These are phyloP conservation scores for Pseudohalonectria lignicola DNA, from an alignment of 2,329 filamentous ascomycete genomes.

Conservation along the genomic window DNA sequence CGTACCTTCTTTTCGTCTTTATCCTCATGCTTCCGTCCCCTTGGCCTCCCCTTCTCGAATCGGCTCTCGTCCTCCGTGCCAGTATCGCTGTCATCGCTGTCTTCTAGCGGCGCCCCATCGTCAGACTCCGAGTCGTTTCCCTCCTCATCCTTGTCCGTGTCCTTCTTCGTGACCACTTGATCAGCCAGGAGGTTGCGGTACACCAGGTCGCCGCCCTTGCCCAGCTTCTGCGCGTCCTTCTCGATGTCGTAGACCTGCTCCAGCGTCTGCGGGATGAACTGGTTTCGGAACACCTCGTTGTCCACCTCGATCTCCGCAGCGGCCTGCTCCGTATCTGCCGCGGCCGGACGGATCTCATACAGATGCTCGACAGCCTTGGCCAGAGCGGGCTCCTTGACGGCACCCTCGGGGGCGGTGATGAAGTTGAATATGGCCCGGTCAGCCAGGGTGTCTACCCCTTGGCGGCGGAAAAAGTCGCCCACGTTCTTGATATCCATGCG, in stretches of 20 bases:
- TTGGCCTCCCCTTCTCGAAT: conserved; percentile 57
- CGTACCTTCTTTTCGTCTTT: conserved; percentile 75
- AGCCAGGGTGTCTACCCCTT: conserved; percentile 70
- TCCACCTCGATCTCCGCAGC: conserved; percentile 59
- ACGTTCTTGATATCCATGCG: conserved; percentile 99
- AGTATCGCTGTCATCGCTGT: conserved; percentile 29
- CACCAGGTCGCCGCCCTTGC: conserved; percentile 64
- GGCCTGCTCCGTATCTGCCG: conserved; percentile 18
- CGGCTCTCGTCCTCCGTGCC: conserved; percentile 37
- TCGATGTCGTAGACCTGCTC: conserved; percentile 96
- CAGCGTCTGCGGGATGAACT: conserved; percentile 92
- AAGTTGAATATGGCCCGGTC: conserved; percentile 80
- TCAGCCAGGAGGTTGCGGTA: conserved; percentile 78
- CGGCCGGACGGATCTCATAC: conserved; percentile 43
- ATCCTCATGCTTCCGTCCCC: conserved; percentile 80
- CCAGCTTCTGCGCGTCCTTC: conserved; percentile 71
- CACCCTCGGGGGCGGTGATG: conserved; percentile 53
- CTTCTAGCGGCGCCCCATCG: conserved; percentile 30
- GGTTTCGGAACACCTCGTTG: conserved; percentile 86
- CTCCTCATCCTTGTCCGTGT: conserved; percentile 17
- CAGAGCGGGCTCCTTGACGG: conserved; percentile 48
- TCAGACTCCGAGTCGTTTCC: conserved; percentile 18
- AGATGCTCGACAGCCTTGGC: conserved; percentile 53
- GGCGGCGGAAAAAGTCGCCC: conserved; percentile 79
- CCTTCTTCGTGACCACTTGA: conserved; percentile 37